Evolutionary conservation across 2,329 filamentous ascomycete genomes (phyloP), one percentile per base, ranked within the genome.

Genomic region (Fusarium denticulatum): DNA sequence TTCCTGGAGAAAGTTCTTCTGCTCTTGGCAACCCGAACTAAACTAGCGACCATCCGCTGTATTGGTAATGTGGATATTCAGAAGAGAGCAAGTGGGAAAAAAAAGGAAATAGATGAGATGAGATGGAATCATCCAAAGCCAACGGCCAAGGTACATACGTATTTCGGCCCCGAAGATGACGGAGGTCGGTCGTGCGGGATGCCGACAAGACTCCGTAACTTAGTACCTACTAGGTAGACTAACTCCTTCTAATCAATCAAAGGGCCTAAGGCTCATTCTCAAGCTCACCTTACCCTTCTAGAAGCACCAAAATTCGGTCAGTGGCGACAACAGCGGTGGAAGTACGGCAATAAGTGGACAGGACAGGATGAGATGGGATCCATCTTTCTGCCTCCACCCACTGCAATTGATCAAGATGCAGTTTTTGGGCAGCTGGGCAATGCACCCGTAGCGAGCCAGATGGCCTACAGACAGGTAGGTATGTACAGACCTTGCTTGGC

Each of bases 291-390:
- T 67, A 60, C 40, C 46, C 52, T 73, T 72, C 68, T 71, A 67
- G 67, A 71, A 71, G 40, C 58, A 61, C 40, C 34, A 70, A 56
- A 30, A 45, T 53, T 71, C 66, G 53, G 52, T 57, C 56, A 71
- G 71, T 73, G 65, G 69, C 53, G 53, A 68, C 30, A 68, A 39
- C n/a, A 62, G 20, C 18, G 55, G 64, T 68, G 65, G 64, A 64
- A 69, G 37, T 64, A 69, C 59, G 67, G 64, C 57, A 71, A 62
- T 67, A 57, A 55, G 50, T 57, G 62, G 60, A 59, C 43, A 43
- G 53, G 47, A 42, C 32, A 34, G 32, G 55, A 58, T 13, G 46
- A 49, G 20, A 37, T 22, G 50, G 50, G 24, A 37, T 53, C 30
- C 49, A 52, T 52, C n/a, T 36, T 52, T 52, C n/a, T 52, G 37